phyloP scores from a whole-genome alignment of 345 rosid genomes.

The Eucalyptus polybractea region DNA sequence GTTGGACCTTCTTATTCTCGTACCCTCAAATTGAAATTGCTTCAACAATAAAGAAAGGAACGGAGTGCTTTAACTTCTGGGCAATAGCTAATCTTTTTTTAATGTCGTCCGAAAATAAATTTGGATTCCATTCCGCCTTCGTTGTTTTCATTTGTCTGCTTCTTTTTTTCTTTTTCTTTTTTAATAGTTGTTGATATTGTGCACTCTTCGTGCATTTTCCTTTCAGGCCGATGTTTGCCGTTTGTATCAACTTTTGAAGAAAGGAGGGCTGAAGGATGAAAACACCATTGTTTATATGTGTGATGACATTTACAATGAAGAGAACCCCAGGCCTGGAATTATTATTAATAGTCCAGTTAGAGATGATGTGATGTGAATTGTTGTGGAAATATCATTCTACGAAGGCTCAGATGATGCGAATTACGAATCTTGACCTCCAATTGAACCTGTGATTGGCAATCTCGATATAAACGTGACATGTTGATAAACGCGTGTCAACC shows the following conservation, averaged over 20 bases:
- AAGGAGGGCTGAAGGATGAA: conserved; percentile 88
- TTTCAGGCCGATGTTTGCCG: conserved; percentile 75
- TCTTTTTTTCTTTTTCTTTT: too few relatives aligned
- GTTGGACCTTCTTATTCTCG: neutral
- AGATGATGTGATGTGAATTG: conserved; percentile 19
- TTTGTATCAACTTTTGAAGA: conserved; percentile 79
- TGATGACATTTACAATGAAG: conserved; percentile 46
- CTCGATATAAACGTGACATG: too few relatives aligned
- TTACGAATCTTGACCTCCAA: too few relatives aligned
- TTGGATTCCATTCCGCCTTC: neutral
- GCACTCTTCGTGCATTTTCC: neutral
- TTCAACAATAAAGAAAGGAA: neutral
- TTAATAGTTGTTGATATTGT: neutral
- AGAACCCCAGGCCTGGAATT: conserved; percentile 81
- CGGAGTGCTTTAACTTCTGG: neutral
- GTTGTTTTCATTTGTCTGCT: neutral
- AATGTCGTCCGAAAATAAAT: neutral
- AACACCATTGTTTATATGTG: conserved; percentile 64
- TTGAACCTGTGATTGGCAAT: too few relatives aligned
- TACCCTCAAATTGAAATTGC: neutral
- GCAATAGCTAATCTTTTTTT: neutral
- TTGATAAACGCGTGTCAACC: too few relatives aligned
- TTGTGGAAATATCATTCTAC: too few relatives aligned
- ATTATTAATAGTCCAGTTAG: conserved; percentile 71
- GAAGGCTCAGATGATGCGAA: too few relatives aligned